These are phyloP conservation scores for Exserohilum turcica DNA, from an alignment of 2,329 filamentous ascomycete genomes.

Conservation along the genomic window DNA sequence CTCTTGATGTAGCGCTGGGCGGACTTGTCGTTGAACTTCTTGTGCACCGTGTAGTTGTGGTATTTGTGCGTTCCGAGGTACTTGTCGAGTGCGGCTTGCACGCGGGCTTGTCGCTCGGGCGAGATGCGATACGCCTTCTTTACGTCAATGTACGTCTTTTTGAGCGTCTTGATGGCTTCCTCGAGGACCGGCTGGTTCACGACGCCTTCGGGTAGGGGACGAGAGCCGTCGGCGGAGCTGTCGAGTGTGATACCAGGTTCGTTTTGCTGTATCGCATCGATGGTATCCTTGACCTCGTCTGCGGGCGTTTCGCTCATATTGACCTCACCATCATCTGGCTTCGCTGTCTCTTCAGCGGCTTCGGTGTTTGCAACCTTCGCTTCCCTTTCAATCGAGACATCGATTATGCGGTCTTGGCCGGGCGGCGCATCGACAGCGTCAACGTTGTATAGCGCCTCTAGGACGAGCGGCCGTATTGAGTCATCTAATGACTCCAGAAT, in stretches of 20 bases:
- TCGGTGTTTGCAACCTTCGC: slow-evolving; percentile 11
- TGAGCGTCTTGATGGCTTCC: slow-evolving; percentile 62
- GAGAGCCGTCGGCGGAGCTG: slow-evolving; percentile 36
- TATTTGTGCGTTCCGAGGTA: slow-evolving; percentile 89
- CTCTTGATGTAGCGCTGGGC: slow-evolving; percentile 91
- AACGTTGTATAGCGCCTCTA: slow-evolving; percentile 62
- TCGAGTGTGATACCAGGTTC: slow-evolving; percentile 34
- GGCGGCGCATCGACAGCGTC: slow-evolving; percentile 37
- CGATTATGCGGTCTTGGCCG: slow-evolving; percentile 41
- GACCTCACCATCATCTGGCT: slow-evolving; percentile 12
- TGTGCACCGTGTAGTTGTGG: slow-evolving; percentile 97
- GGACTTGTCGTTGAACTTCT: slow-evolving; percentile 78
- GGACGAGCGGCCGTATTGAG: slow-evolving; percentile 65
- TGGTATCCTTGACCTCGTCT: slow-evolving; percentile 30
- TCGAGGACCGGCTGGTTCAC: slow-evolving; percentile 46
- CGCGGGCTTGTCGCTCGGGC: slow-evolving; percentile 69
- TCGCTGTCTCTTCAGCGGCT: slow-evolving; percentile 16
- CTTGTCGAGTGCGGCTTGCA: slow-evolving; percentile 74
- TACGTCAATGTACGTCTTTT: slow-evolving; percentile 78
- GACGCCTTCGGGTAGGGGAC: slow-evolving; percentile 31
- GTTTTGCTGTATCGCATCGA: slow-evolving; percentile 34
- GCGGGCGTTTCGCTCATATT: slow-evolving; percentile 6
- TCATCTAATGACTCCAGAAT: slow-evolving; percentile 66
- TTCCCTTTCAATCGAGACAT: slow-evolving; percentile 32
- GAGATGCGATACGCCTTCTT: slow-evolving; percentile 86